Percentiles rank a stretch among this genome's conserved stretches.
Conservation (phyloP, 2,329 filamentous ascomycete genomes). For the Claviceps lovelessii region DNA sequence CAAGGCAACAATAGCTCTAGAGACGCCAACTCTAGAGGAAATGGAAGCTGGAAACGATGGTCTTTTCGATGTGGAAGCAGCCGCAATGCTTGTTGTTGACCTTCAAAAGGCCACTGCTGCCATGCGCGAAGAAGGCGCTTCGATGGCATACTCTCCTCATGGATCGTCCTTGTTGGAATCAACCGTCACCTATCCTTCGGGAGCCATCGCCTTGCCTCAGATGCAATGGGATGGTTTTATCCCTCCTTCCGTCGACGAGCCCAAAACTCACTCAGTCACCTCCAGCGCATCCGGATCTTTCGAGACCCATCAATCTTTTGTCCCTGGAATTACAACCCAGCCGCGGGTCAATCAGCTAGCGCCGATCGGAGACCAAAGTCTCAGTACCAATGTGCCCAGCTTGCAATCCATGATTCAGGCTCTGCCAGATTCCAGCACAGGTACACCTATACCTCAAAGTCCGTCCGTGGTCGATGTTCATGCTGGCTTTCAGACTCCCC, state of each 20-base stretch:
- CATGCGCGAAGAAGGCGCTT: conserved; percentile 45
- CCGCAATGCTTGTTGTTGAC: conserved; percentile 96
- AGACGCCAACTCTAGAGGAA: conserved; percentile 77
- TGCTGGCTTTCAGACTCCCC: conserved; percentile 56
- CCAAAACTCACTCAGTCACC: conserved; percentile 61
- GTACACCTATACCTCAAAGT: conserved; percentile 59
- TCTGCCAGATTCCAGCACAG: conserved; percentile 51
- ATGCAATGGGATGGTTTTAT: conserved; percentile 89
- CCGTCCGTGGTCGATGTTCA: conserved; percentile 58
- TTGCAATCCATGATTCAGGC: conserved; percentile 62
- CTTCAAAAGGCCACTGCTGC: conserved; percentile 80
- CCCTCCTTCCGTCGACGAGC: conserved; percentile 51
- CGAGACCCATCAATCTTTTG: conserved; percentile 52
- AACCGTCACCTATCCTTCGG: conserved; percentile 60
- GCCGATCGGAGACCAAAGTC: conserved; percentile 50
- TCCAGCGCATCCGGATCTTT: conserved; percentile 52
- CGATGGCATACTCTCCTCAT: conserved; percentile 60
- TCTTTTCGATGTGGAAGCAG: conserved; percentile 90
- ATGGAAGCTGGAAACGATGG: conserved; percentile 82
- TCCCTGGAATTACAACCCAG: conserved; percentile 40
- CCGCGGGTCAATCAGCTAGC: conserved; percentile 49
- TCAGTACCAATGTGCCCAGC: conserved; percentile 47
- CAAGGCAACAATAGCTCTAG: conserved; percentile 65
- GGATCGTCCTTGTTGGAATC: conserved; percentile 62
- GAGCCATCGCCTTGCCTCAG: conserved; percentile 68